These are phyloP conservation scores for Ascochyta viciae-villosae DNA, from an alignment of 2,329 filamentous ascomycete species.

Conservation along the genomic window DNA sequence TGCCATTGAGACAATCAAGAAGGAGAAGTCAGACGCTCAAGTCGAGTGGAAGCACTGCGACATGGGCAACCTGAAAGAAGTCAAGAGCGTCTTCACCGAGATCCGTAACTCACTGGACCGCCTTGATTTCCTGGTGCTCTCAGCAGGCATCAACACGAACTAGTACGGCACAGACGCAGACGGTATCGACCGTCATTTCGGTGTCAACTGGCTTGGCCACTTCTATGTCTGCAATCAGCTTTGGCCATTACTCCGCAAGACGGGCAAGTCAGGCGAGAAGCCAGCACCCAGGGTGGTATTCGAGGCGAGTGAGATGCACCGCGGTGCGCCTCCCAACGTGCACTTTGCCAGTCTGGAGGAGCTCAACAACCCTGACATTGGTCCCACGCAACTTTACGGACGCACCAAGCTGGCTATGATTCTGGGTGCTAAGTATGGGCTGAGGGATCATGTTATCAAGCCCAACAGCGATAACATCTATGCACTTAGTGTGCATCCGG, in stretches of 20 bases:
- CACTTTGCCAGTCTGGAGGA: constrained; percentile 53
- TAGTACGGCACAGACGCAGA: constrained; percentile 48
- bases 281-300: constrained; percentile 52
- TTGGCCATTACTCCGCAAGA: constrained; percentile 54
- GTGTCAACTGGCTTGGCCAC: constrained; percentile 55
- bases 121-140: constrained; percentile 54
- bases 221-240: constrained; percentile 54
- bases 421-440: constrained; percentile 52
- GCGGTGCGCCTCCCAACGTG: constrained; percentile 43
- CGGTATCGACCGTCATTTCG: constrained; percentile 52
- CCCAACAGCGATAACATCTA: constrained; percentile 52
- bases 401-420: constrained; percentile 55
- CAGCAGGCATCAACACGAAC: constrained; percentile 55
- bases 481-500: constrained; percentile 54
- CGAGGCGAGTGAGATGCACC: constrained; percentile 53
- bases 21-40: constrained; percentile 33
- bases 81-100: constrained; percentile 49
- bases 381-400: constrained; percentile 49
- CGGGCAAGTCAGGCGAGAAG: constrained; percentile 45
- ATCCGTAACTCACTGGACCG: constrained; percentile 47
- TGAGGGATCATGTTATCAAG: constrained; percentile 53
- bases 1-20: constrained; percentile 46
- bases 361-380: constrained; percentile 51
- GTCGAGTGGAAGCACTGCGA: constrained; percentile 55
- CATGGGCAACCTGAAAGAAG: constrained; percentile 49